Conservation (phyloP, 1,139 yeast species). For the Lodderomyces metapsilosis region DNA sequence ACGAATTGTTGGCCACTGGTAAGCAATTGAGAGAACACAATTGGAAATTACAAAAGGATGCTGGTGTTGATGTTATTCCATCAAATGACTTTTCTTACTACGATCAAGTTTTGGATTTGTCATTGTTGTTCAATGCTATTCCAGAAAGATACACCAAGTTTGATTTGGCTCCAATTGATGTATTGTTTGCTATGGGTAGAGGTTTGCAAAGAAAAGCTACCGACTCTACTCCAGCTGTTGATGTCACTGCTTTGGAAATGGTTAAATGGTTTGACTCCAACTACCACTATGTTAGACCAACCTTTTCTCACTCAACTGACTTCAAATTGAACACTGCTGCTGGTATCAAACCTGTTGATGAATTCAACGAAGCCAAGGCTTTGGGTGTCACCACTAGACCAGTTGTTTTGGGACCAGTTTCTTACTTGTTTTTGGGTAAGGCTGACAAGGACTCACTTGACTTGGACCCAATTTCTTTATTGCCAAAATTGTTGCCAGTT, state of each 20-base stretch:
- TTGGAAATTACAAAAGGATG: slow-evolving; percentile 97
- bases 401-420: slow-evolving; percentile 92
- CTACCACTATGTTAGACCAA: slow-evolving; percentile 99
- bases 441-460: slow-evolving; percentile 97
- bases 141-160: slow-evolving; percentile 96
- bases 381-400: slow-evolving; percentile 97
- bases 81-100: slow-evolving; percentile 98
- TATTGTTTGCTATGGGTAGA: slow-evolving; percentile 98
- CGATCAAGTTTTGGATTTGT: slow-evolving; percentile 94
- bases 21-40: slow-evolving; percentile 92
- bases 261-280: slow-evolving; percentile 99
- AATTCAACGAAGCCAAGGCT: slow-evolving; percentile 96
- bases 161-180: slow-evolving; percentile 86
- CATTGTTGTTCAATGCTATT: slow-evolving; percentile 88
- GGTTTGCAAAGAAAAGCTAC: slow-evolving; percentile 98
- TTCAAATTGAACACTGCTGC: slow-evolving; percentile 78
- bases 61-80: slow-evolving; percentile 96
- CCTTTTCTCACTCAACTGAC: slow-evolving; percentile 90
- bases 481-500: slow-evolving; percentile 87
- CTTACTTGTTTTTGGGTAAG: slow-evolving; percentile 93
- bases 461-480: slow-evolving; percentile 85
- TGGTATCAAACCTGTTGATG: slow-evolving; percentile 94
- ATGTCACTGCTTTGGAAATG: slow-evolving; percentile 99
- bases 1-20: slow-evolving; percentile 87
- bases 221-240: slow-evolving; percentile 84